Evolutionary conservation across 257 asterid species (phyloP).

Genomic region (Petunia axillaris): DNA sequence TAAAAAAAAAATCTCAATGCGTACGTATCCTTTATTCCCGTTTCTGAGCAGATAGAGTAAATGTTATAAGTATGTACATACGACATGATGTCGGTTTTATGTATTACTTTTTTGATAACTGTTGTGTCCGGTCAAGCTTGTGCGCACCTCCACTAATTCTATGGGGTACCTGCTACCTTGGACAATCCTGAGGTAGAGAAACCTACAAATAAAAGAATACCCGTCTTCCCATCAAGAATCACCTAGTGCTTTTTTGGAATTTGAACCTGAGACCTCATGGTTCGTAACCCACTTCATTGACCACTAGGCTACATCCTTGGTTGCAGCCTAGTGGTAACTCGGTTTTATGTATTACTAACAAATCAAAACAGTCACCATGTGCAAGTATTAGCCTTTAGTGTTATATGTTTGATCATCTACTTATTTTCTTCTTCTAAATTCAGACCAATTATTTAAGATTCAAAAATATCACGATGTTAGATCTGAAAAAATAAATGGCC

Average conservation of each 20-base stretch:
- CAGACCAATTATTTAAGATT: background rate
- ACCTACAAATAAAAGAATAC: too few relatives aligned
- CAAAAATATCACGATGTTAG: background rate
- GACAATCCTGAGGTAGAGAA: too few relatives aligned
- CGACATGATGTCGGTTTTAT: background rate
- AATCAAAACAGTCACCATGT: background rate
- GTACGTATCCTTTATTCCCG: background rate
- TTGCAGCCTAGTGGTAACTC: background rate
- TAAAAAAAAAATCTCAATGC: background rate
- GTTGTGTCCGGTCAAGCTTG: too few relatives aligned
- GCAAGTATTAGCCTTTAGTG: background rate
- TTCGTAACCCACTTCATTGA: too few relatives aligned
- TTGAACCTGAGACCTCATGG: too few relatives aligned
- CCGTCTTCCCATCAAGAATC: too few relatives aligned
- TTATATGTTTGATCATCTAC: background rate
- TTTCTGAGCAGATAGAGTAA: background rate
- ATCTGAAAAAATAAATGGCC: background rate
- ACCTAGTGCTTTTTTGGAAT: too few relatives aligned
- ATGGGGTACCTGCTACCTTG: too few relatives aligned
- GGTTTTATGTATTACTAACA: background rate
- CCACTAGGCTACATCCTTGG: too few relatives aligned
- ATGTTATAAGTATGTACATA: background rate
- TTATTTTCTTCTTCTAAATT: background rate
- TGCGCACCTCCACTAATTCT: too few relatives aligned
- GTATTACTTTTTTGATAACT: background rate